These are phyloP conservation scores for Chlorella sp. DNA, from an alignment of 139 green algal species.

Conservation along the genomic window DNA sequence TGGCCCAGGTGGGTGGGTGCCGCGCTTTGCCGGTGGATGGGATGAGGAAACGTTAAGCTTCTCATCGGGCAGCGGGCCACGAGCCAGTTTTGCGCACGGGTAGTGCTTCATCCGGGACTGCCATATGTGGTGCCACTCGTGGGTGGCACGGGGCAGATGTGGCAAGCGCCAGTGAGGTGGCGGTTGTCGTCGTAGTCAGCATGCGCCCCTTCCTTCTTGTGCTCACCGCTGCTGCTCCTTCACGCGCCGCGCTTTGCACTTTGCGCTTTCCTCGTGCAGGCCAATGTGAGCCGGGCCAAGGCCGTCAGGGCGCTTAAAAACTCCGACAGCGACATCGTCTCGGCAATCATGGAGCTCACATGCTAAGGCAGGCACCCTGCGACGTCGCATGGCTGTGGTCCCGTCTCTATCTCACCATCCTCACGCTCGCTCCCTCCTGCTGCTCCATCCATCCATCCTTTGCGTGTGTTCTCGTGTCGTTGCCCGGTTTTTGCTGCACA, in stretches of 20 bases:
- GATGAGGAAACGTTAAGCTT: conserved; percentile 61
- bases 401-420: no score
- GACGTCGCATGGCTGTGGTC: no score
- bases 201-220: no score
- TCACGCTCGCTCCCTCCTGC: not conserved
- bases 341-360: conserved; percentile 94
- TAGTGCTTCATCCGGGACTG: no score
- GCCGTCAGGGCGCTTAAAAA: conserved; percentile 91
- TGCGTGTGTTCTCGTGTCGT: not conserved
- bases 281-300: conserved; percentile 81
- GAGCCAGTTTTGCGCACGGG: not conserved
- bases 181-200: no score
- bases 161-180: no score
- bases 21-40: conserved; percentile 85
- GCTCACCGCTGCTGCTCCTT: no score
- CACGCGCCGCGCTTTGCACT: no score
- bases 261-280: conserved; percentile 41
- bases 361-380: conserved; percentile 35
- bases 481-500: not conserved
- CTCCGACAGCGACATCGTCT: conserved; percentile 93
- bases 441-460: not conserved
- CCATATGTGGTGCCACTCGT: not conserved
- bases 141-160: no score
- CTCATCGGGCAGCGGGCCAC: not conserved
- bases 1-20: conserved; percentile 83